Evolutionary conservation across 1,284 basidiomycete species (phyloP), one percentile per base, ranked within the genome.

Genomic region (Phenoliferia sp.): DNA sequence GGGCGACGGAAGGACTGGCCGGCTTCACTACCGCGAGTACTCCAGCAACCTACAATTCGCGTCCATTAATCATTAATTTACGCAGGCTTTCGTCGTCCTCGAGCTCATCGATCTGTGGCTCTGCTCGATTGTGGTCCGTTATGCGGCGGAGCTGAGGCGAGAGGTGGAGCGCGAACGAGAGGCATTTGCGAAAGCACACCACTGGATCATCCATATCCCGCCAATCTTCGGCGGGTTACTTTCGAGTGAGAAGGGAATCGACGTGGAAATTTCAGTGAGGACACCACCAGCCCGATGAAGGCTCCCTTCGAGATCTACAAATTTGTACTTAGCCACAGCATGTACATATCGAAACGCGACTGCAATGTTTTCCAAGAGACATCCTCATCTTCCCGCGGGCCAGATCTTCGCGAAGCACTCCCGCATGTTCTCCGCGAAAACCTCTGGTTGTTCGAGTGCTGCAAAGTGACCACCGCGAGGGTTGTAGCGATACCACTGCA

Each of bases 381-480:
- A 44, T 22, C 39, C 48, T 52, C 17, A 52, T 5, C 6, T 52
- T 19, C 5, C 28, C 7, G 9, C 48, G 22, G 48, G 48, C 48
- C 48, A 73, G 22, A 73, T 59, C 32, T 77, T 76, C 15, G 75
- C 56, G n/a, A 80, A 70, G 61, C 80, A 81, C 16, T 72, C 76
- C 26, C 64, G 44, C 56, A 81, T 73, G 64, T 80, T 80, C 31
- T 75, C 64, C 71, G 76, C 78, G 29, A 80, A 70, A 34, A 62
- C 48, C 1, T 75, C 70, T 0, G 81, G 80, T 61, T 76, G 71
- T 66, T 82, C 82, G 22, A 80, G 62, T 0, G 80, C 79, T 0
- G 81, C 77, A 63, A 80, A 80, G 66, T 81, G 80, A 0, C 79
- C 80, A 15, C 79, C 80, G 71, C 70, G 67, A 0, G 69, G 68